Percentiles rank a stretch among this genome's conserved stretches.
Evolutionary conservation across 768 basidiomycete species (phyloP).

Genomic region (Termitomyces bulborhizus): DNA sequence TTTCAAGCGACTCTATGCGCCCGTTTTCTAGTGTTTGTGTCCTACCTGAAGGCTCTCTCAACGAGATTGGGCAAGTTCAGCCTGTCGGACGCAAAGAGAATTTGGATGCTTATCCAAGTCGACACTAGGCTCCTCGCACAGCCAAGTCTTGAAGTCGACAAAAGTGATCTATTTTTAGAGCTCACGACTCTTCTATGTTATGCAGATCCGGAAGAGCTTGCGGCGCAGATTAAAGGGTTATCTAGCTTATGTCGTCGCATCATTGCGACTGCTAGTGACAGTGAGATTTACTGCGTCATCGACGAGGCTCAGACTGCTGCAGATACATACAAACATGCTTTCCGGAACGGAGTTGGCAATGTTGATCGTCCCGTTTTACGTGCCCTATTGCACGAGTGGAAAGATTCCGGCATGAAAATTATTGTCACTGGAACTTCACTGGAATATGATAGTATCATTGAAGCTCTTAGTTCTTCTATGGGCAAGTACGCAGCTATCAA

Average conservation of each 20-base stretch:
- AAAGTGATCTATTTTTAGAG: background rate
- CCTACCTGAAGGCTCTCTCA: background rate
- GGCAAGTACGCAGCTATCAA: background rate
- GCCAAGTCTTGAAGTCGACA: background rate
- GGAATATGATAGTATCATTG: background rate
- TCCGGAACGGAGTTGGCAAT: background rate
- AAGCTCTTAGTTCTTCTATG: background rate
- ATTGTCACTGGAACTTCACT: slow-evolving; percentile 1
- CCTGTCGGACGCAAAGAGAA: background rate
- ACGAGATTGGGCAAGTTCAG: background rate
- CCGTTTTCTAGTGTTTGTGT: background rate
- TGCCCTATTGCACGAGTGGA: background rate
- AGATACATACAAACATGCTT: background rate
- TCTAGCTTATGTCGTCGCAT: background rate
- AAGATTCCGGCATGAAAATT: background rate
- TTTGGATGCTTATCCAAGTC: slow-evolving; percentile 1
- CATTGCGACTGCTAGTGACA: background rate
- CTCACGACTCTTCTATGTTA: background rate
- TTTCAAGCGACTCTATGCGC: background rate
- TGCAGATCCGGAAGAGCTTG: background rate
- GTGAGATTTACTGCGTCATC: background rate
- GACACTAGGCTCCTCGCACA: background rate
- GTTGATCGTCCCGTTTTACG: background rate
- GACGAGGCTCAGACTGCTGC: background rate
- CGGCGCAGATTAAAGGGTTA: background rate